Conservation (phyloP, 208 protist species). For the Borovskyia barvae region DNA sequence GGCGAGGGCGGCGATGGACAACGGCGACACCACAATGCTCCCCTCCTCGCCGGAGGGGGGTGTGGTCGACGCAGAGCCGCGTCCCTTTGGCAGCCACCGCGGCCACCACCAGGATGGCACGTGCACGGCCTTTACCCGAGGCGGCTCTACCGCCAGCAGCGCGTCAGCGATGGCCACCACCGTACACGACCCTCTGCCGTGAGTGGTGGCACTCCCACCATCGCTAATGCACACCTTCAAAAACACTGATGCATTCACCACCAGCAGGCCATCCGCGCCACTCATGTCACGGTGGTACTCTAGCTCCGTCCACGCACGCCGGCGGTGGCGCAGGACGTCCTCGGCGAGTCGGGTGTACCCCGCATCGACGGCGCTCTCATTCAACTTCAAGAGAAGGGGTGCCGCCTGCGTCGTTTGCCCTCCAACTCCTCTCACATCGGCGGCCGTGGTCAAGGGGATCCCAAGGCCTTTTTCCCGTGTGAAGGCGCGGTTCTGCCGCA, state of each 20-base stretch:
- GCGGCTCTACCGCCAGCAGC: conserved; percentile 73
- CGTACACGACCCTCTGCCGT: conserved; percentile 31
- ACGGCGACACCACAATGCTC: too few relatives aligned
- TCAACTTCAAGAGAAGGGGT: conserved; percentile 42
- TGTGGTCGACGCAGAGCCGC: too few relatives aligned
- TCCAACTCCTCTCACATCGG: too few relatives aligned
- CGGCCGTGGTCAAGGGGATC: background rate
- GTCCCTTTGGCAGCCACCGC: conserved; percentile 15
- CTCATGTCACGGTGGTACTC: conserved; percentile 50
- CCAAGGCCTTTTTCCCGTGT: background rate
- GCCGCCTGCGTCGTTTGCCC: conserved; percentile 1
- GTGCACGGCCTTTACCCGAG: background rate
- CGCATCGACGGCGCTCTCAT: conserved; percentile 34
- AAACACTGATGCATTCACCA: conserved; percentile 77
- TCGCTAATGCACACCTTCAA: conserved; percentile 59
- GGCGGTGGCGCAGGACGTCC: conserved; percentile 62
- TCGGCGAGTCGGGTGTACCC: conserved; percentile 67
- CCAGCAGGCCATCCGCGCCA: conserved; percentile 40
- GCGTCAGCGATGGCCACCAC: conserved; percentile 73
- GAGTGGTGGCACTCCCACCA: background rate
- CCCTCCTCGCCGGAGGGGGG: too few relatives aligned
- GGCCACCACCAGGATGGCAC: conserved; percentile 5
- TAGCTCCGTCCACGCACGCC: conserved; percentile 31
- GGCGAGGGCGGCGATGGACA: conserved; percentile 7
- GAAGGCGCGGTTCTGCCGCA: conserved; percentile 17